A percentile compares a stretch with the other conserved stretches of the same genome.
Conservation (phyloP, 2,329 filamentous ascomycete genomes). For the Plenodomus tracheiphilus region DNA sequence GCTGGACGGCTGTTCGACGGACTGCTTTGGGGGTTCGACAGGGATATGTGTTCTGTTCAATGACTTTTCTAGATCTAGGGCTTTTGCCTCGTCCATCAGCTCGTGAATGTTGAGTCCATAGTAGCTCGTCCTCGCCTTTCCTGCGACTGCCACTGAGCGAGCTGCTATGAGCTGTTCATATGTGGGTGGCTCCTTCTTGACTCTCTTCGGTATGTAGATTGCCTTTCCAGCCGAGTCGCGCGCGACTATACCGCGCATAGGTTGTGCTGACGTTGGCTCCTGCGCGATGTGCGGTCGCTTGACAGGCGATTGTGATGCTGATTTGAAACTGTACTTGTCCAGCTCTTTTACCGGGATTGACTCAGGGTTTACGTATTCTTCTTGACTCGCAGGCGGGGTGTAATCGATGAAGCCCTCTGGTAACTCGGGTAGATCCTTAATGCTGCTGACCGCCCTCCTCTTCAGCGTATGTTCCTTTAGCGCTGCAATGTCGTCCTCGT, state of each 20-base stretch:
- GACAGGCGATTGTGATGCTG: conserved; percentile 26
- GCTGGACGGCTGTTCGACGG: conserved; percentile 43
- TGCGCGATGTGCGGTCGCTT: conserved; percentile 17
- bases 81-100: conserved; percentile 71
- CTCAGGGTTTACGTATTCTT: conserved; percentile 31
- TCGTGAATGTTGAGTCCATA: conserved; percentile 92
- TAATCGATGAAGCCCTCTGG: conserved; percentile 30
- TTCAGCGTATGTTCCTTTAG: conserved; percentile 45
- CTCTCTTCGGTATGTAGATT: conserved; percentile 60
- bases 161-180: conserved; percentile 71
- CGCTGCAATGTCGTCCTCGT: conserved; percentile 46
- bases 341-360: conserved; percentile 34
- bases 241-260: conserved; percentile 25
- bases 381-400: conserved; percentile 42
- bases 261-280: conserved; percentile 19
- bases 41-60: conserved; percentile 25
- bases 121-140: conserved; percentile 73
- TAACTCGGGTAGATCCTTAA: conserved; percentile 29
- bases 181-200: conserved; percentile 51
- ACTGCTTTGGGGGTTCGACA: conserved; percentile 33
- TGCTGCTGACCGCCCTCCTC: conserved; percentile 35
- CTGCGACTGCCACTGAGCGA: conserved; percentile 64
- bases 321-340: conserved; percentile 33
- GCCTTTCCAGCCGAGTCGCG: conserved; percentile 61
- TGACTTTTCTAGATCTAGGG: conserved; percentile 56